phyloP scores from a whole-genome alignment of 805 yeast species.

The Lipomyces starkeyi region DNA sequence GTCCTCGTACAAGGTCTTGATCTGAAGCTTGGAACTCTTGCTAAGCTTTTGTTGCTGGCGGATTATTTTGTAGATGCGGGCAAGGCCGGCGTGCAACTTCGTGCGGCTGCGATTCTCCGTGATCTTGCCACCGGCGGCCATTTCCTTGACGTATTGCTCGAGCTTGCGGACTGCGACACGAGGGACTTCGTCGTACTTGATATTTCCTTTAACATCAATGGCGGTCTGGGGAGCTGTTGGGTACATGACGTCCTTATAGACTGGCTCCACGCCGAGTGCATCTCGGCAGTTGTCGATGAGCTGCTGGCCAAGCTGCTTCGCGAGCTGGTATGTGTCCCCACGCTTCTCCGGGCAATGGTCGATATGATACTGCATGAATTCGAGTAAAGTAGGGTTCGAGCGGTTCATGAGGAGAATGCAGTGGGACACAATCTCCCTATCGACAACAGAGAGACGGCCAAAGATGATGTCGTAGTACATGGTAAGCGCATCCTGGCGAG shows the following conservation, averaged over 20 bases:
- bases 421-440: constrained; percentile 93
- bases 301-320: constrained; percentile 87
- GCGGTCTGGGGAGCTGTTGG: constrained; percentile 95
- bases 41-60: constrained; percentile 79
- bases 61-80: constrained; percentile 79
- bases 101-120: constrained; percentile 63
- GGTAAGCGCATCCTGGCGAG: constrained; percentile 92
- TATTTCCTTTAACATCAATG: constrained; percentile 86
- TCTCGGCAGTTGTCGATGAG: constrained; percentile 94
- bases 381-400: constrained; percentile 89
- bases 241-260: constrained; percentile 90
- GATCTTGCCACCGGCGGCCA: constrained; percentile 92
- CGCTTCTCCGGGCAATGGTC: constrained; percentile 82
- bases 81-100: constrained; percentile 71
- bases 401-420: constrained; percentile 98
- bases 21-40: constrained; percentile 44
- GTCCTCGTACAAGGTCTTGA: constrained; percentile 41
- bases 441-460: constrained; percentile 87
- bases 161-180: constrained; percentile 91
- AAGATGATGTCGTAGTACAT: constrained; percentile 96
- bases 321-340: constrained; percentile 92
- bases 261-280: constrained; percentile 80
- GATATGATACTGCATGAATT: constrained; percentile 94
- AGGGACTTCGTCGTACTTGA: constrained; percentile 81
- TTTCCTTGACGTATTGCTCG: constrained; percentile 92